Evolutionary conservation across 352 stramenopile genomes (phyloP).

Genomic region (Peronosclerospora sorghi): DNA sequence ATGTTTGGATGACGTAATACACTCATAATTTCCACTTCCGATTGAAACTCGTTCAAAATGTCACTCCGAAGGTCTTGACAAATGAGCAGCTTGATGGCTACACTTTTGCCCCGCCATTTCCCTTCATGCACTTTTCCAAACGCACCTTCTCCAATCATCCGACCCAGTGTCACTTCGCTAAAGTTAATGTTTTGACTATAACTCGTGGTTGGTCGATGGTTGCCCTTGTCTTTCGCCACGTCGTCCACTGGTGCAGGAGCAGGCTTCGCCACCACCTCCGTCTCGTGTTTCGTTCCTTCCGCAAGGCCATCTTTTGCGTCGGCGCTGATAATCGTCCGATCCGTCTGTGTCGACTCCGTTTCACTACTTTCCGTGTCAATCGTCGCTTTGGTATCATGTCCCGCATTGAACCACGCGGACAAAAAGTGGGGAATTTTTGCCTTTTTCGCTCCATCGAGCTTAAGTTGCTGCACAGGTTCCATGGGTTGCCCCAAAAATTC

Average conservation of each 20-base stretch:
- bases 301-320: no score
- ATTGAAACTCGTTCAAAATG: constrained; percentile 66
- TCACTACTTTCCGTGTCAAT: no score
- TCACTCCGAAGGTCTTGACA: constrained; percentile 55
- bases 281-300: no score
- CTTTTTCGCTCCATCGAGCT: constrained; percentile 55
- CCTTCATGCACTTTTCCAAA: constrained; percentile 73
- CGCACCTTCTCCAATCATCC: constrained; percentile 62
- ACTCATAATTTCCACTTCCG: constrained; percentile 79
- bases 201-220: no score
- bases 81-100: constrained; percentile 76
- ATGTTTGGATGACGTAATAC: constrained; percentile 94
- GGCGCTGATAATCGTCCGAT: no score
- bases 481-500: constrained; percentile 38
- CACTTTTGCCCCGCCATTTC: constrained; percentile 35
- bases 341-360: constrained; percentile 11
- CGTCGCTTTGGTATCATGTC: constrained; percentile 34
- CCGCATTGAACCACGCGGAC: constrained; percentile 55
- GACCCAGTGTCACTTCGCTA: constrained; percentile 36
- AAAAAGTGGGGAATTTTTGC: constrained; percentile 67
- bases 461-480: constrained; percentile 48
- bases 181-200: constrained; percentile 61
- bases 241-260: no score
- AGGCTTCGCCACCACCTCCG: no score
- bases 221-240: no score